Evolutionary conservation across 495 filamentous ascomycete genomes (phyloP).

Genomic region (Penicillium egyptiacum): DNA sequence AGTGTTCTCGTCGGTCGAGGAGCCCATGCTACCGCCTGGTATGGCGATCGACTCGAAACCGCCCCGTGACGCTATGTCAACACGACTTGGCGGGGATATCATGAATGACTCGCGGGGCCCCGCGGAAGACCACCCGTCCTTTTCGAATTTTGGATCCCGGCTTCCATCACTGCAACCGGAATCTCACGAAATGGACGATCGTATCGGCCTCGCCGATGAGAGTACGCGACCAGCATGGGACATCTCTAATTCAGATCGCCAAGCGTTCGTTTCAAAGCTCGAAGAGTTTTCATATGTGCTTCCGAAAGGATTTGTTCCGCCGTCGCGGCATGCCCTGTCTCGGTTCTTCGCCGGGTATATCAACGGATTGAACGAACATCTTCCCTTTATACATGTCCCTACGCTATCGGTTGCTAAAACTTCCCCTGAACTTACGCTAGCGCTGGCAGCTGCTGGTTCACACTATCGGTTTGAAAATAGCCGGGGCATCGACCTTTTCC

Average conservation of each 20-base stretch:
- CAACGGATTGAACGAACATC: constrained; percentile 50
- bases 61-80: constrained; percentile 30
- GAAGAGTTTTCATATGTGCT: constrained; percentile 66
- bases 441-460: constrained; percentile 50
- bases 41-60: constrained; percentile 44
- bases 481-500: constrained; percentile 67
- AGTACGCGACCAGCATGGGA: constrained; percentile 58
- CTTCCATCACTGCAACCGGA: constrained; percentile 69
- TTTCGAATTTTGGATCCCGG: constrained; percentile 67
- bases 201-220: constrained; percentile 46
- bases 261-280: constrained; percentile 60
- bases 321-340: constrained; percentile 47
- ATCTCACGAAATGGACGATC: constrained; percentile 56
- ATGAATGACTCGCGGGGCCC: constrained; percentile 40
- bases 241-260: constrained; percentile 62
- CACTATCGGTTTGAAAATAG: constrained; percentile 65
- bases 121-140: constrained; percentile 48
- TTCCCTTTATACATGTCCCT: constrained; percentile 52
- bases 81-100: constrained; percentile 39
- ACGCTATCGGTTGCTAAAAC: constrained; percentile 47
- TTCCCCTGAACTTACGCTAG: constrained; percentile 48
- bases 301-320: constrained; percentile 64
- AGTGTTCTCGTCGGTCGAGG: constrained; percentile 48
- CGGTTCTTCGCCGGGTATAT: constrained; percentile 52
- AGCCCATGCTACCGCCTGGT: constrained; percentile 40